Evolutionary conservation across 1,139 yeast genomes (phyloP).

Genomic region (Scheffersomyces lignicola): DNA sequence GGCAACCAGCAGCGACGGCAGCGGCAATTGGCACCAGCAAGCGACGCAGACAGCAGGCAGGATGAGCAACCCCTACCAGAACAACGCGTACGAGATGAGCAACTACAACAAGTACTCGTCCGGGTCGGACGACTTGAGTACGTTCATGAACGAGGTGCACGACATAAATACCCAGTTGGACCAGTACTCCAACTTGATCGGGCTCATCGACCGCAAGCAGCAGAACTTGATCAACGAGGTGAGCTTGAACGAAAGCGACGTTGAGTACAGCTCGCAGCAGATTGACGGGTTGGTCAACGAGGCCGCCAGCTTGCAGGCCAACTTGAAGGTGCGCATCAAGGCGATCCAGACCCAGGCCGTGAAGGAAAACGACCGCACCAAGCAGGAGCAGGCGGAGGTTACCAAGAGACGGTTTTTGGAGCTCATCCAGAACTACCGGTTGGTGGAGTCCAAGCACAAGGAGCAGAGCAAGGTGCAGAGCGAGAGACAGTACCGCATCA

Average conservation of each 20-base stretch:
- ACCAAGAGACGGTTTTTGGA: conserved; percentile 83
- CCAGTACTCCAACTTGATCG: conserved; percentile 74
- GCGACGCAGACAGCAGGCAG: too few species aligned
- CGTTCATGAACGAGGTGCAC: conserved; percentile 81
- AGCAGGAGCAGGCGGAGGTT: conserved; percentile 88
- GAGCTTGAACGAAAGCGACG: conserved; percentile 72
- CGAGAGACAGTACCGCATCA: conserved; percentile 88
- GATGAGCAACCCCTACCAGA: conserved; percentile 34
- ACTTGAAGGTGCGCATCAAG: conserved; percentile 75
- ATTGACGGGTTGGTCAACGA: conserved; percentile 77
- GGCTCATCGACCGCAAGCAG: conserved; percentile 80
- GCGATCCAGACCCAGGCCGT: conserved; percentile 64
- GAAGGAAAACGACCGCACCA: conserved; percentile 72
- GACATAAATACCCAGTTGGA: conserved; percentile 78
- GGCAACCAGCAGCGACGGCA: too few species aligned
- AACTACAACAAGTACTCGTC: conserved; percentile 26
- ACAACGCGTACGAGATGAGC: conserved; percentile 29
- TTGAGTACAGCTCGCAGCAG: conserved; percentile 69
- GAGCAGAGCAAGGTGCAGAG: conserved; percentile 86
- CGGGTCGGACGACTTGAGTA: conserved; percentile 61
- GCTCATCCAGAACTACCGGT: conserved; percentile 82
- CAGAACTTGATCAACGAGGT: conserved; percentile 78
- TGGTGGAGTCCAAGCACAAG: conserved; percentile 83
- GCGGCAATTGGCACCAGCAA: too few species aligned
- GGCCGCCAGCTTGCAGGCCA: conserved; percentile 74